phyloP scores from a whole-genome alignment of 768 basidiomycete genomes.

The Floccularia luteovirens region DNA sequence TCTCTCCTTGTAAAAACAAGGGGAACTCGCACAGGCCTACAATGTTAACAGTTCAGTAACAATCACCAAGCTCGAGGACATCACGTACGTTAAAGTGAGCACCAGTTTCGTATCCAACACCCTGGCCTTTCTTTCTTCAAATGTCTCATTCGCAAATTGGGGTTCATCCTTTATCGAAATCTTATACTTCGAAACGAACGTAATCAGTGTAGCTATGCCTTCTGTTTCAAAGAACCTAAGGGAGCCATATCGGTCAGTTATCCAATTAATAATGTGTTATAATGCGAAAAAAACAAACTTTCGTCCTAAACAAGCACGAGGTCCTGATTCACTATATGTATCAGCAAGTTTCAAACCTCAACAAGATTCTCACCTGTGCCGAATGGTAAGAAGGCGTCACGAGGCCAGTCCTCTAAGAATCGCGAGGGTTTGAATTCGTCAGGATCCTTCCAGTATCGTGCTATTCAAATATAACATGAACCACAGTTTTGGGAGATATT shows the following conservation, averaged over 20 bases:
- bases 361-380: slow-evolving; percentile 4
- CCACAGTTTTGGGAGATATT: slow-evolving; percentile 1
- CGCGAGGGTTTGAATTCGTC: slow-evolving; percentile 21
- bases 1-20: neutral
- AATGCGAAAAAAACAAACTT: slow-evolving; percentile 16
- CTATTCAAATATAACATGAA: slow-evolving; percentile 12
- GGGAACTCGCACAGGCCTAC: neutral
- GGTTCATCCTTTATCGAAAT: slow-evolving; percentile 41
- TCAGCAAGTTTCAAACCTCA: neutral
- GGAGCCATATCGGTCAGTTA: slow-evolving; percentile 36
- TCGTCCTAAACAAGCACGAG: slow-evolving; percentile 37
- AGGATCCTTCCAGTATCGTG: slow-evolving; percentile 40
- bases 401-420: slow-evolving; percentile 10
- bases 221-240: too few relatives aligned
- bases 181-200: slow-evolving; percentile 35
- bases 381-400: slow-evolving; percentile 15
- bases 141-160: slow-evolving; percentile 33
- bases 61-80: neutral
- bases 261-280: neutral
- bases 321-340: slow-evolving; percentile 12
- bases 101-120: slow-evolving; percentile 21
- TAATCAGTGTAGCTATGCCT: slow-evolving; percentile 35
- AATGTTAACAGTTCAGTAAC: neutral
- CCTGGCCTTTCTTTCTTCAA: slow-evolving; percentile 32
- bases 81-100: slow-evolving; percentile 16